A percentile compares a stretch with the other conserved stretches of the same genome.
These are phyloP conservation scores for Blepharisma japonicum DNA, from an alignment of 73 alveolate genomes.

Conservation along the genomic window DNA sequence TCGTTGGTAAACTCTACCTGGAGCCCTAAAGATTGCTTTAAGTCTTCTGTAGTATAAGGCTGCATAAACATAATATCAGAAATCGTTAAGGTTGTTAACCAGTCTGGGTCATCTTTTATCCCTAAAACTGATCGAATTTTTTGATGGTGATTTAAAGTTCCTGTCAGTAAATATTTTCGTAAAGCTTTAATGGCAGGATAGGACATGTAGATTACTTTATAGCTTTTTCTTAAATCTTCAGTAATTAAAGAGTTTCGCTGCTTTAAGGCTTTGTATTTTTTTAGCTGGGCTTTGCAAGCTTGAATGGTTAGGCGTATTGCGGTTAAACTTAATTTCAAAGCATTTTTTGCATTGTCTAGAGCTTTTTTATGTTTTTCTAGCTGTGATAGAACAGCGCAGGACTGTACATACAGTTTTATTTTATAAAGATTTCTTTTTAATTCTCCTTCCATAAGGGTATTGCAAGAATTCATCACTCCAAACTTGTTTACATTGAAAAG, in stretches of 20 bases:
- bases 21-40: background rate
- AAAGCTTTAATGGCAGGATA: too few species aligned
- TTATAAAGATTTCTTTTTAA: background rate
- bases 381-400: conserved; percentile 18
- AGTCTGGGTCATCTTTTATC: background rate
- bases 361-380: conserved; percentile 15
- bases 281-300: too few species aligned
- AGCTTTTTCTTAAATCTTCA: too few species aligned
- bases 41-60: background rate
- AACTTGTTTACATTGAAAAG: background rate
- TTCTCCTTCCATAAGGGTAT: background rate
- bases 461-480: background rate
- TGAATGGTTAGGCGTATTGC: too few species aligned
- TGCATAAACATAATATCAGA: conserved; percentile 18
- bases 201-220: too few species aligned
- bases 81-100: background rate
- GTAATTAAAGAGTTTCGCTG: too few species aligned
- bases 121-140: too few species aligned
- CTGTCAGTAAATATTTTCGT: too few species aligned
- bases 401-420: background rate
- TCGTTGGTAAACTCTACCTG: background rate
- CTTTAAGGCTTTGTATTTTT: too few species aligned
- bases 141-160: too few species aligned
- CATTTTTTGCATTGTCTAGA: background rate
- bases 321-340: background rate